Base-by-base conservation (phyloP, 2,329 filamentous ascomycete genomes). In the Coniosporium tulheliwenetii region DNA sequence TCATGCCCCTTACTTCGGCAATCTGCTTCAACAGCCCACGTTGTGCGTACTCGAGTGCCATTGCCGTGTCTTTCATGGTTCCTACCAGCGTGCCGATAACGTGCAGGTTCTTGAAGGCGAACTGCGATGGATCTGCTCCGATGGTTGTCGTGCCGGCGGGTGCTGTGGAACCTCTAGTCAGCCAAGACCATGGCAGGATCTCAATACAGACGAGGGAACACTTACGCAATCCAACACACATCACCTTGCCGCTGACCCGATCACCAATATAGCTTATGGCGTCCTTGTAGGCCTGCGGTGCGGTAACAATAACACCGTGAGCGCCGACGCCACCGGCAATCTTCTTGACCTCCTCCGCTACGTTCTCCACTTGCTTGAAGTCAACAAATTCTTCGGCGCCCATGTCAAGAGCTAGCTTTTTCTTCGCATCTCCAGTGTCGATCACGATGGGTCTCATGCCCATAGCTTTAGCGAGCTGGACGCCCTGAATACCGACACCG, bases 361-460 rank as follows among this genome's bases (percentile, higher is more conserved):
- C 44, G 40, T 59, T 51, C 31, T 54, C 38, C 36, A 57, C 55
- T 37, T 65, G 57, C 34, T 60, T 63, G 53, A 73, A 75, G 51
- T 75, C 71, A n/a, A 76, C 57, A 51, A 73, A 75, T 1, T 59
- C 62, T 42, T 74, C 71, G 0, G 71, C 71, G 3, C 72, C 72
- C 50, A 73, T 63, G 39, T 62, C 55, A 39, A 66, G 41, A 10
- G 63, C 62, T 0, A 74, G 52, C 14, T 61, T 56, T 10, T 60
- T 57, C 48, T 73, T 71, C 3, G 58, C 58, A 1, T 57, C 59
- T 2, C 71, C 70, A 1, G 63, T 66, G 44, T 75, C 71, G 16
- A 75, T 62, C 10, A 71, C 72, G 38, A 76, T 69, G 2, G 70
- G 63, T 3, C 70, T 61, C 54, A 74, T 65, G 1, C 72, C 71